Evolutionary conservation across 139 green algal genomes (phyloP).

Genomic region (Mesostigma viride): DNA sequence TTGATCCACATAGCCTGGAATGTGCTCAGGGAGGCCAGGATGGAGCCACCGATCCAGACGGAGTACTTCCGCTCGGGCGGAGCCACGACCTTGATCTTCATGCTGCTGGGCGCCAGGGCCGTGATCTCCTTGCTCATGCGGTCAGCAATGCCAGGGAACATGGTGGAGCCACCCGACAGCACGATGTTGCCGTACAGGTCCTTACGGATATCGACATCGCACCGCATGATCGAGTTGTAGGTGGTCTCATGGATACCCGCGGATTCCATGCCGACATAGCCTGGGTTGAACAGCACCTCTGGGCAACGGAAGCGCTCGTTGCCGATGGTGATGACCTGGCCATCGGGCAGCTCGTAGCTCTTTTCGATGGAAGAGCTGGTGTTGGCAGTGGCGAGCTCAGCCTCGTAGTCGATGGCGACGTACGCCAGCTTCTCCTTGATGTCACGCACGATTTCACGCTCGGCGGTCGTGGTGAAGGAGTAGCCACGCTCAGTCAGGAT

Average conservation of each 20-base stretch:
- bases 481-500: conserved; percentile 92
- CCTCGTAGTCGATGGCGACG: conserved; percentile 94
- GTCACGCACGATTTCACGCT: conserved; percentile 96
- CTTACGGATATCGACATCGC: conserved; percentile 94
- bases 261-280: conserved; percentile 76
- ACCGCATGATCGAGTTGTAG: conserved; percentile 99
- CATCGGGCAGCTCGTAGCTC: conserved; percentile 80
- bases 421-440: conserved; percentile 99
- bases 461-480: conserved; percentile 92
- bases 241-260: conserved; percentile 89
- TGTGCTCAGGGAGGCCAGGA: conserved; percentile 92
- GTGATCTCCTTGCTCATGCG: conserved; percentile 96
- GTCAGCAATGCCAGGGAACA: conserved; percentile 95
- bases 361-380: conserved; percentile 78
- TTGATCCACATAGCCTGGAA: conserved; percentile 94
- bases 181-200: conserved; percentile 94
- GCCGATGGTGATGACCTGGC: conserved; percentile 86
- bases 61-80: conserved; percentile 84
- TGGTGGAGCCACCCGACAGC: conserved; percentile 82
- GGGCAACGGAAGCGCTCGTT: conserved; percentile 92
- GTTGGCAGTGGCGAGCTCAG: conserved; percentile 69
- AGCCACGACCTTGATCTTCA: conserved; percentile 93
- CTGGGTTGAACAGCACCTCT: conserved; percentile 91
- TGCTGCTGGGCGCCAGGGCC: conserved; percentile 60
- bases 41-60: conserved; percentile 97